A percentile compares a stretch with the other conserved stretches of the same genome.
Conservation (phyloP, 176 grass and related monocot species). For the Thinopyrum elongatum region DNA sequence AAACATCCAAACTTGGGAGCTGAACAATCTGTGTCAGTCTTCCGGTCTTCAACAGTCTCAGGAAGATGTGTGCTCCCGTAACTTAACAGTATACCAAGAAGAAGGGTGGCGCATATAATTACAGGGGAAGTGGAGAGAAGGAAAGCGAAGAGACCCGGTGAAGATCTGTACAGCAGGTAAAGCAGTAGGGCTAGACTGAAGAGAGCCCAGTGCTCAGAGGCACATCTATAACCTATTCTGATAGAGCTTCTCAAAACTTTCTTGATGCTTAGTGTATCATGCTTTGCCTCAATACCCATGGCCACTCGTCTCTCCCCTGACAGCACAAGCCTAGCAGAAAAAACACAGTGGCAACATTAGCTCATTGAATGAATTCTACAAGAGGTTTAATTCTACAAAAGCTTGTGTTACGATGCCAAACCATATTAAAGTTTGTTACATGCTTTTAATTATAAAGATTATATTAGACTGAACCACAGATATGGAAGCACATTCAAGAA, state of each 20-base stretch:
- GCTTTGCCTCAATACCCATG: conserved; percentile 22
- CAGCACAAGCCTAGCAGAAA: conserved; percentile 18
- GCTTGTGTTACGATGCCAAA: not conserved
- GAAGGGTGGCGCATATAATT: conserved; percentile 63
- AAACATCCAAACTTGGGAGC: conserved; percentile 20
- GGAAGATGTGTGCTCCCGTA: conserved; percentile 46
- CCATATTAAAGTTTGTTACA: not conserved
- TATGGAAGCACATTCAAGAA: not conserved
- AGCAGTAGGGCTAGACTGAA: conserved; percentile 44
- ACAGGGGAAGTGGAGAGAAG: conserved; percentile 57
- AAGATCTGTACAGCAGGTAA: conserved; percentile 52
- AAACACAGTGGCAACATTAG: not conserved
- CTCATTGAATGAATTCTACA: not conserved
- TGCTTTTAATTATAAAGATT: not conserved
- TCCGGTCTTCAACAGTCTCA: conserved; percentile 21
- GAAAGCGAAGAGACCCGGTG: conserved; percentile 52
- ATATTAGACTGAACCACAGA: not conserved
- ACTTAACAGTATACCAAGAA: conserved; percentile 59
- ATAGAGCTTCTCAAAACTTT: conserved; percentile 34
- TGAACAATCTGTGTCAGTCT: not conserved
- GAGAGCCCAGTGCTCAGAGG: conserved; percentile 43
- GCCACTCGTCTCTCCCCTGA: not conserved
- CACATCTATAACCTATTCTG: conserved; percentile 46
- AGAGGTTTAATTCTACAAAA: not conserved
- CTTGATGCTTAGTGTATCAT: conserved; percentile 23